Conservation (phyloP, 1,284 basidiomycete species). For the Albatrellus sp. region DNA sequence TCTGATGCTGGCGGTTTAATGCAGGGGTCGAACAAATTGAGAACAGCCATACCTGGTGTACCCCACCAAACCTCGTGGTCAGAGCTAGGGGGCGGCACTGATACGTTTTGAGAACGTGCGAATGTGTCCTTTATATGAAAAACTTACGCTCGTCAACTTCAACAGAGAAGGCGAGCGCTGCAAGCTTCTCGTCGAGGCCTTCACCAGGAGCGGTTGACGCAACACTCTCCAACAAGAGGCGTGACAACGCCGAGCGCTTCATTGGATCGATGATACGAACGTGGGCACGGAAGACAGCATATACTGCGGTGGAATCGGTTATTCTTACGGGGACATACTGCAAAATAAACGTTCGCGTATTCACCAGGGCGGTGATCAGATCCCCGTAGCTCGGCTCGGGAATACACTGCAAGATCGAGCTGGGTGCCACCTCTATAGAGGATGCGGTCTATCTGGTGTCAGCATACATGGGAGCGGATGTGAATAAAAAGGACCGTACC, state of each 20-base stretch:
- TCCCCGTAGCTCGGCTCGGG: constrained; percentile 70
- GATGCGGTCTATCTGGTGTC: constrained; percentile 61
- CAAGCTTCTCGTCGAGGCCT: constrained; percentile 61
- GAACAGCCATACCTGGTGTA: constrained; percentile 35
- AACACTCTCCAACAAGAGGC: constrained; percentile 54
- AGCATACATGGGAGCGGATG: background rate
- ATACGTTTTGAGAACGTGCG: background rate
- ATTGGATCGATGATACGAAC: constrained; percentile 70
- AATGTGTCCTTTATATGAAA: constrained; percentile 8
- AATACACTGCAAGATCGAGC: constrained; percentile 55
- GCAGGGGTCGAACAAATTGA: constrained; percentile 3
- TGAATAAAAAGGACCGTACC: constrained; percentile 33
- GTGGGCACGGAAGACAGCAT: constrained; percentile 69
- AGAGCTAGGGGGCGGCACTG: constrained; percentile 71
- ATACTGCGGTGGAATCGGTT: constrained; percentile 39
- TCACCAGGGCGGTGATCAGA: constrained; percentile 91
- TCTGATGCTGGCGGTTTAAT: constrained; percentile 25
- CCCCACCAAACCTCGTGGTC: constrained; percentile 73
- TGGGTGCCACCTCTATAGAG: constrained; percentile 68
- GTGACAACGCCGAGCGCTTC: constrained; percentile 62
- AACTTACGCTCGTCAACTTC: constrained; percentile 28
- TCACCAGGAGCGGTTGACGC: constrained; percentile 47
- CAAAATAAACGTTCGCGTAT: constrained; percentile 6
- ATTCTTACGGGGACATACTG: background rate
- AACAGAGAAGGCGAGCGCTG: constrained; percentile 25